Conservation (phyloP, 768 basidiomycete genomes). For the Artomyces pyxidatus region DNA sequence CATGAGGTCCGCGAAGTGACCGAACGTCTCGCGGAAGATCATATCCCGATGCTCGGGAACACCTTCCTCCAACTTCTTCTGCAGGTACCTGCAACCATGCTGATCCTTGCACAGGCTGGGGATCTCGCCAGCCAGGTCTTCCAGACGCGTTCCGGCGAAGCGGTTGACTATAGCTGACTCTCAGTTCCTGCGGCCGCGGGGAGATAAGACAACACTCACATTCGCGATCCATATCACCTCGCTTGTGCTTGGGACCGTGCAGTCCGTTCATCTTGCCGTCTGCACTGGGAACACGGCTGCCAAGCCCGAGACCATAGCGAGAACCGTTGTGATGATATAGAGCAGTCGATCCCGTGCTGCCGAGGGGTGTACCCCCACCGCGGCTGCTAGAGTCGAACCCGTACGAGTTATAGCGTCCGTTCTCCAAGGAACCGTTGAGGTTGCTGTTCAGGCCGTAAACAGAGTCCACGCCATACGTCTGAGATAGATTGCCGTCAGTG, state of each 20-base stretch:
- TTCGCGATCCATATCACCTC: conserved; percentile 87
- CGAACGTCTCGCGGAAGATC: conserved; percentile 98
- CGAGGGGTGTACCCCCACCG: conserved; percentile 13
- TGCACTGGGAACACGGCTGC: conserved; percentile 41
- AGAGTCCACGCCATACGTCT: conserved; percentile 54
- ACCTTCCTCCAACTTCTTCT: conserved; percentile 98
- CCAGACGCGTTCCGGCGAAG: conserved; percentile 90
- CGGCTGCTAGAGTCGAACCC: conserved; percentile 38
- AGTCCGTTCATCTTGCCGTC: conserved; percentile 84
- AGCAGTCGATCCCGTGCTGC: conserved; percentile 59
- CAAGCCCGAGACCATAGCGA: conserved; percentile 64
- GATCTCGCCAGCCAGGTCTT: conserved; percentile 94
- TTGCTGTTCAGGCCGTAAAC: conserved; percentile 28
- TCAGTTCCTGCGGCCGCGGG: neutral
- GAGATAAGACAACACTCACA: conserved; percentile 34
- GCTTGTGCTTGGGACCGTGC: conserved; percentile 91
- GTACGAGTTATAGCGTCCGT: conserved; percentile 47
- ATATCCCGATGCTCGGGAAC: conserved; percentile 94
- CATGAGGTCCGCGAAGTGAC: conserved; percentile 97
- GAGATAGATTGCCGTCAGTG: conserved; percentile 12
- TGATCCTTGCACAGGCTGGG: conserved; percentile 95
- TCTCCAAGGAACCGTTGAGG: conserved; percentile 33
- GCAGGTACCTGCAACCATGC: conserved; percentile 95
- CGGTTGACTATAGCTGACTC: conserved; percentile 65
- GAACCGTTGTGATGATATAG: conserved; percentile 71